Base-by-base conservation (phyloP, 805 yeast species). In the Saccharomyces paradoxus region DNA sequence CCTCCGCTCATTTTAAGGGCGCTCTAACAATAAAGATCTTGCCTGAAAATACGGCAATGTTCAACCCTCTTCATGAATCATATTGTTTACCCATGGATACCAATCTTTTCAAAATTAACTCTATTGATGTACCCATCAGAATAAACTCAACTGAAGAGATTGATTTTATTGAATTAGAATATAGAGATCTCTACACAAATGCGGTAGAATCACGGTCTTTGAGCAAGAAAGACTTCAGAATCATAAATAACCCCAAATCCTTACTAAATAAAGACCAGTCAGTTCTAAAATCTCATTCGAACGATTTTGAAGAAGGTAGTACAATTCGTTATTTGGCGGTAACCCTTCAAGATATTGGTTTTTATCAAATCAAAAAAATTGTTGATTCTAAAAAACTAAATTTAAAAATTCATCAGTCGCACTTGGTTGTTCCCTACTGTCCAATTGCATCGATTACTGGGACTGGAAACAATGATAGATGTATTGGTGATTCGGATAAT, bases 11-110 rank as follows among this genome's bases (percentile, higher is more conserved):
- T 68, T 86, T 91, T 67, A 86, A 81, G 63, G 99, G 99, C 48
- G 83, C 82, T 47, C 87, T 88, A 64, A 87, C 91, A 0, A 85
- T 94, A 57, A 87, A 91, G 64, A 87, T 87, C 57, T 74, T 94
- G 37, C 98, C 99, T 0, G 97, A 92, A 70, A 86, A 95, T 48
- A 85, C 95, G 0, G 96, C 95, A 4, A 75, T 77, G 63, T 72
- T 94, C 61, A 89, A 91, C 59, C 97, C 97, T 2, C 80, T 82
- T 61, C 80, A 77, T 50, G 82, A 80, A 29, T 75, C 81, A 4
- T 79, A 78, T 56, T 94, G 99, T 71, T 60, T 86, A 48, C 79
- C 80, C 17, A 53, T 61, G 52, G 67, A 72, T 51, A 55, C 68
- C 21, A 44, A 44, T 26, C 46, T 60, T 12, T 49, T 49, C 4